Conservation (phyloP, 768 basidiomycete genomes). For the Psilocybe subaeruginosa region DNA sequence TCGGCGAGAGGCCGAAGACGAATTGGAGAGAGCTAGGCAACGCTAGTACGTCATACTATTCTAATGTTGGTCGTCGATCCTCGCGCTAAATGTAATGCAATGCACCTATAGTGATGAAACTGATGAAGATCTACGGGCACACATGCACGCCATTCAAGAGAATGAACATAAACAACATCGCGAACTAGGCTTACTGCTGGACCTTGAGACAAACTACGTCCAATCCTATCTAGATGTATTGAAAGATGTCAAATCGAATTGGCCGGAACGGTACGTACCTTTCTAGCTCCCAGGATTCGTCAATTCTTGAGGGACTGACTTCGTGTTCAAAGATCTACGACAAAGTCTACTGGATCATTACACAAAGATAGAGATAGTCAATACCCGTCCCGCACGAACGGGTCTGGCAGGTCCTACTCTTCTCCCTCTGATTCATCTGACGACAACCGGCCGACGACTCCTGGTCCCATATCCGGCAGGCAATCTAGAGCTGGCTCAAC, state of each 20-base stretch:
- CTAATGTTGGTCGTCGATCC: not conserved
- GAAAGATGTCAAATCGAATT: slow-evolving; percentile 65
- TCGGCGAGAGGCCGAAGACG: slow-evolving; percentile 77
- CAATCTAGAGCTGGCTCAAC: slow-evolving; percentile 44
- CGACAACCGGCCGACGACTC: slow-evolving; percentile 26
- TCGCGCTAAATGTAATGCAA: not conserved
- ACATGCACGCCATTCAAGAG: slow-evolving; percentile 81
- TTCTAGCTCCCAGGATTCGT: not conserved
- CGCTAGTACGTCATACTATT: slow-evolving; percentile 60
- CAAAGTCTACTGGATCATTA: not conserved
- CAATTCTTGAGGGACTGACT: not conserved
- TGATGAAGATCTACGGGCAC: slow-evolving; percentile 78
- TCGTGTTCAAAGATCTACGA: not conserved
- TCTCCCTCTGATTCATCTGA: slow-evolving; percentile 39
- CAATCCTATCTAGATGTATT: slow-evolving; percentile 75
- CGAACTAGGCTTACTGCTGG: slow-evolving; percentile 72
- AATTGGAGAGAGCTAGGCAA: slow-evolving; percentile 67
- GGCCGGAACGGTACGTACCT: slow-evolving; percentile 62
- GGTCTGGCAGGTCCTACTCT: slow-evolving; percentile 2
- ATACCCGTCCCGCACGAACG: not conserved
- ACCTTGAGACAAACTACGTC: slow-evolving; percentile 75
- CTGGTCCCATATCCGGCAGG: slow-evolving; percentile 29
- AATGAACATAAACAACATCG: slow-evolving; percentile 73
- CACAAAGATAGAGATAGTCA: not conserved
- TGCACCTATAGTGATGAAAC: slow-evolving; percentile 78